Evolutionary conservation across 2,329 filamentous ascomycete species (phyloP).

Genomic region (Diplodia sapinea): DNA sequence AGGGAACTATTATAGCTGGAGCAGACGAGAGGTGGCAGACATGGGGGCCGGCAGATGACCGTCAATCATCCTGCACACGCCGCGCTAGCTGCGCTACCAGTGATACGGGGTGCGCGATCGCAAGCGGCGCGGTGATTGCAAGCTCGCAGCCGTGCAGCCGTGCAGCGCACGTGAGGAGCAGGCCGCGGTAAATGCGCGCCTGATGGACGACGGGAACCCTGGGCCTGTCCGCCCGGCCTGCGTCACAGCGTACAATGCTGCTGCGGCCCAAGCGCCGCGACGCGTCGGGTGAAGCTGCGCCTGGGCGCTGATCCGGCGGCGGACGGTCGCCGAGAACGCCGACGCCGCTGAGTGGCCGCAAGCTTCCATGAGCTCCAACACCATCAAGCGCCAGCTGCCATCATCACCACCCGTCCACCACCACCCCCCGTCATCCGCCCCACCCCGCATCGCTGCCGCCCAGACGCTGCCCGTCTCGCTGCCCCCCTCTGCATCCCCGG

Average conservation of each 20-base stretch:
- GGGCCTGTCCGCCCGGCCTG: neutral
- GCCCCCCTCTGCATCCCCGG: neutral
- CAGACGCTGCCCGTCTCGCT: neutral
- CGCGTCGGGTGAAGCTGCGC: neutral
- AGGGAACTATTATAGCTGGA: slow-evolving; percentile 21
- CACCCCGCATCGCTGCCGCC: neutral
- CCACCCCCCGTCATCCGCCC: slow-evolving; percentile 4
- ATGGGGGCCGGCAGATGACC: slow-evolving; percentile 31
- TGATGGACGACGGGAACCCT: neutral
- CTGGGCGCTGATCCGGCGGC: slow-evolving; percentile 13
- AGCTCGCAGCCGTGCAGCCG: neutral
- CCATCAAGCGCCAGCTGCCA: slow-evolving; percentile 13
- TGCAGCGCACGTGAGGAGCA: slow-evolving; percentile 26
- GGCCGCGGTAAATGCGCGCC: slow-evolving; percentile 7
- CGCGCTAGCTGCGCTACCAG: slow-evolving; percentile 25
- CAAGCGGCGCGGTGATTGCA: slow-evolving; percentile 14
- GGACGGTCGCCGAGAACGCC: slow-evolving; percentile 27
- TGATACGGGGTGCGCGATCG: slow-evolving; percentile 26
- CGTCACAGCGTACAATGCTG: slow-evolving; percentile 7
- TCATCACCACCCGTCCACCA: slow-evolving; percentile 10
- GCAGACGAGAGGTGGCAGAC: slow-evolving; percentile 7
- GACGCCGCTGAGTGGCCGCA: slow-evolving; percentile 29
- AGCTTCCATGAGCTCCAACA: slow-evolving; percentile 31
- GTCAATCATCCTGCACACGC: slow-evolving; percentile 23
- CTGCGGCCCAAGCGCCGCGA: neutral